phyloP scores from a whole-genome alignment of 2,329 filamentous ascomycete genomes.

The Venturia effusa region DNA sequence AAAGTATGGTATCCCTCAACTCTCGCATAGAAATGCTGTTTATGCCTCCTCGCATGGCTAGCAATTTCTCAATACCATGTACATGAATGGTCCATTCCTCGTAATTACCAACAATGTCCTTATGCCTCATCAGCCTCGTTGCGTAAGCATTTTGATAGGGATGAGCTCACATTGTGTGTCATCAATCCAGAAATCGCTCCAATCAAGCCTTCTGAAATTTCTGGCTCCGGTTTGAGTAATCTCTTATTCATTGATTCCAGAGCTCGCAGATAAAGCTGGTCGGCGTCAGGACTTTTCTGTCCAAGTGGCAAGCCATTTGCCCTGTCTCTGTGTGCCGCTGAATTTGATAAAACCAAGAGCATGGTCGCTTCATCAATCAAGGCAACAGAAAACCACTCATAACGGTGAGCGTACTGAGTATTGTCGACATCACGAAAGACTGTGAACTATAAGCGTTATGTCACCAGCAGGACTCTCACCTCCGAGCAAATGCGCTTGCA shows the following conservation, averaged over 20 bases:
- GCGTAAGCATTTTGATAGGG: not conserved
- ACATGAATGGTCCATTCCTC: conserved; percentile 1
- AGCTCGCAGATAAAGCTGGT: not conserved
- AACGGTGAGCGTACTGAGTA: not conserved
- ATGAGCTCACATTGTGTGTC: not conserved
- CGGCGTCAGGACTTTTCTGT: conserved; percentile 4
- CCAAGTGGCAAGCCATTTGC: not conserved
- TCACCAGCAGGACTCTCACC: not conserved
- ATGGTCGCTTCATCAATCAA: conserved; percentile 5
- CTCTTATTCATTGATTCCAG: not conserved
- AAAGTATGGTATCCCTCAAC: not conserved
- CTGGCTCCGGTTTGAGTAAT: not conserved
- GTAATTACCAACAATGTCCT: not conserved
- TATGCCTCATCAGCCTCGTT: not conserved
- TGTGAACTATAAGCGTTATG: not conserved
- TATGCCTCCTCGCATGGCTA: not conserved
- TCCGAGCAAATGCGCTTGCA: not conserved
- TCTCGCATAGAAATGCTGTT: not conserved
- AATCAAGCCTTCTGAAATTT: not conserved
- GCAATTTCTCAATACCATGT: not conserved
- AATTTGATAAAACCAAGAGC: not conserved
- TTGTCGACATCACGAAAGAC: conserved; percentile 2
- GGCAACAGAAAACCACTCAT: not conserved
- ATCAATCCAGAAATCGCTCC: not conserved
- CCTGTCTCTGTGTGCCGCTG: not conserved